Evolutionary conservation across 345 rosid genomes (phyloP).

Genomic region (Pugionium cornutum): DNA sequence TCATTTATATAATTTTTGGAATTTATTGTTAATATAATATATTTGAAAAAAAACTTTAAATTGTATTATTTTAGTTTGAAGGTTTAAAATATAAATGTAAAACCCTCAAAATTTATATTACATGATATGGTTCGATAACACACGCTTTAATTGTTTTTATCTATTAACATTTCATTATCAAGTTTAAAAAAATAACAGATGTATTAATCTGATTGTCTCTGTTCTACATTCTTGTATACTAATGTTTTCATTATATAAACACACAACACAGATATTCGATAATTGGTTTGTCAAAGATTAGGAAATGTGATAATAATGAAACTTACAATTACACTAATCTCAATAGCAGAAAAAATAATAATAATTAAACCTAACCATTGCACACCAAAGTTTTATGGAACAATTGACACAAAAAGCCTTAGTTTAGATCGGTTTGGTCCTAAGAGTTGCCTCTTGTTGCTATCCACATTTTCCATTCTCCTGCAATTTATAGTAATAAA

Average conservation of each 20-base stretch:
- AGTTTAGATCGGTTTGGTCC: slow-evolving; percentile 6
- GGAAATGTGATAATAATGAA: background rate
- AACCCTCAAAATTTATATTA: no score
- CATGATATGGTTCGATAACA: no score
- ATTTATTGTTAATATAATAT: no score
- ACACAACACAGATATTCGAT: background rate
- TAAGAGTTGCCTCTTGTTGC: slow-evolving; percentile 3
- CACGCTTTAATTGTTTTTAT: no score
- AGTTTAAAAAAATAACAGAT: no score
- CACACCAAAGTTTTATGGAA: background rate
- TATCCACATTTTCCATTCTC: slow-evolving; percentile 28
- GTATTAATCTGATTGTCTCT: no score
- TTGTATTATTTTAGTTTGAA: no score
- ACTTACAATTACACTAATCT: slow-evolving; percentile 15
- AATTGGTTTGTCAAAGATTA: background rate
- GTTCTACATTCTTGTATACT: background rate
- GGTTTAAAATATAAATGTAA: no score
- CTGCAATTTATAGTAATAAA: slow-evolving; percentile 1
- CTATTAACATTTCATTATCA: no score
- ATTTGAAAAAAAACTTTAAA: no score
- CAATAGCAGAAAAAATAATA: background rate
- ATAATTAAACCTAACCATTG: background rate
- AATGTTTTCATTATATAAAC: background rate
- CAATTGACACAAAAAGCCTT: background rate
- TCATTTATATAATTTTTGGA: no score